A percentile compares a stretch with the other conserved stretches of the same genome.
Conservation (phyloP, 352 stramenopile genomes). For the Phytophthora podocarpi region DNA sequence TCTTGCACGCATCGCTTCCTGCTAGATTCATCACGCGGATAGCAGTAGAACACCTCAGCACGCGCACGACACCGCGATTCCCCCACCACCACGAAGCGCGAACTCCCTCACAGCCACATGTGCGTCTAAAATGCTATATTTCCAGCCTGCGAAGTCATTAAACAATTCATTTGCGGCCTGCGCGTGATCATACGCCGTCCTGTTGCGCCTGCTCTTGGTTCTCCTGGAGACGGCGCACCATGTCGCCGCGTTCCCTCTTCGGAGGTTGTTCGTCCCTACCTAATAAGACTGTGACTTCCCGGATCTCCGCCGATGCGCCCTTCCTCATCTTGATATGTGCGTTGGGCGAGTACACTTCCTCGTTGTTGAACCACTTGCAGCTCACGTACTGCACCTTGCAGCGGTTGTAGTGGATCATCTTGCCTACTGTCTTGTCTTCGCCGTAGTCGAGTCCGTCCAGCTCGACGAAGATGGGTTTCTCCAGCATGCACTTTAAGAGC, state of each 20-base stretch:
- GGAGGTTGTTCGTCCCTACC: slow-evolving; percentile 44
- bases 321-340: slow-evolving; percentile 76
- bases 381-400: slow-evolving; percentile 81
- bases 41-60: no score
- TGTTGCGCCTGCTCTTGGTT: slow-evolving; percentile 10
- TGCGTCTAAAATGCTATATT: slow-evolving; percentile 42
- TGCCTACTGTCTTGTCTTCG: slow-evolving; percentile 81
- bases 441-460: slow-evolving; percentile 72
- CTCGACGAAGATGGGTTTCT: slow-evolving; percentile 64
- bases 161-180: slow-evolving; percentile 10
- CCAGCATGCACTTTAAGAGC: slow-evolving; percentile 69
- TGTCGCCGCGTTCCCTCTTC: slow-evolving; percentile 19
- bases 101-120: neutral
- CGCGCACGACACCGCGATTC: no score
- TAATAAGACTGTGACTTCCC: slow-evolving; percentile 61
- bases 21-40: no score
- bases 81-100: neutral
- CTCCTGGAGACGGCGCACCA: slow-evolving; percentile 28
- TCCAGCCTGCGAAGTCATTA: slow-evolving; percentile 20
- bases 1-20: no score
- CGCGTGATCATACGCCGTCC: slow-evolving; percentile 4
- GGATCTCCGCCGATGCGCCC: slow-evolving; percentile 58
- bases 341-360: slow-evolving; percentile 75
- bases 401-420: slow-evolving; percentile 86
- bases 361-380: slow-evolving; percentile 89